phyloP scores from a whole-genome alignment of 1,284 basidiomycete species.

The Rhodotorula sp. region DNA sequence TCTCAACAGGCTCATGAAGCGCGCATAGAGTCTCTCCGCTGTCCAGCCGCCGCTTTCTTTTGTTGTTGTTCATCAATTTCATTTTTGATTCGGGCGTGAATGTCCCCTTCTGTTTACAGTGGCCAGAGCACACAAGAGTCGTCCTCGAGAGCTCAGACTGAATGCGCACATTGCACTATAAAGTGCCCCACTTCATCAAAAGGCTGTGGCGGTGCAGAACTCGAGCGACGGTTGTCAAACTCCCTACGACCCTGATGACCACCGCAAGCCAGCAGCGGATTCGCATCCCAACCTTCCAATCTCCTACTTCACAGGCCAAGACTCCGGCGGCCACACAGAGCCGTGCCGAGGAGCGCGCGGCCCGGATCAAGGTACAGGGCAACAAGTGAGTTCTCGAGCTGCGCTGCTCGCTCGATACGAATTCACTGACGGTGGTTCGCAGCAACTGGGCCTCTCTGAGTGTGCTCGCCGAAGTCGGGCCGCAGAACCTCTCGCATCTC shows the following conservation, averaged over 20 bases:
- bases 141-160: too few species aligned
- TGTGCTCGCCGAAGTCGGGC: slow-evolving; percentile 1
- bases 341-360: slow-evolving; percentile 9
- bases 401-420: too few species aligned
- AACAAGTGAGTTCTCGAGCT: not conserved
- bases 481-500: slow-evolving; percentile 3
- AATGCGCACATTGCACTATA: too few species aligned
- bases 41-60: too few species aligned
- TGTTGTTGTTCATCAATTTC: too few species aligned
- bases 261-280: not conserved
- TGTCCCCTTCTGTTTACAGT: too few species aligned
- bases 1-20: slow-evolving; percentile 4
- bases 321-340: not conserved
- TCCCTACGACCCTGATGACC: too few species aligned
- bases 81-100: too few species aligned
- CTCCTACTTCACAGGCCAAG: not conserved
- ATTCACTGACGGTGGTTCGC: not conserved
- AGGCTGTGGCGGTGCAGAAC: too few species aligned
- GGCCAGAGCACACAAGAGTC: too few species aligned
- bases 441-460: slow-evolving; percentile 1
- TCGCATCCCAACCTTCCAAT: slow-evolving; percentile 27
- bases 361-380: not conserved
- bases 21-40: not conserved
- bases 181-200: too few species aligned
- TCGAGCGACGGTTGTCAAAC: too few species aligned